Evolutionary conservation across 192 early-diverging fungal species (phyloP), one percentile per base, ranked within the genome.

Genomic region (Backusella australiensis): DNA sequence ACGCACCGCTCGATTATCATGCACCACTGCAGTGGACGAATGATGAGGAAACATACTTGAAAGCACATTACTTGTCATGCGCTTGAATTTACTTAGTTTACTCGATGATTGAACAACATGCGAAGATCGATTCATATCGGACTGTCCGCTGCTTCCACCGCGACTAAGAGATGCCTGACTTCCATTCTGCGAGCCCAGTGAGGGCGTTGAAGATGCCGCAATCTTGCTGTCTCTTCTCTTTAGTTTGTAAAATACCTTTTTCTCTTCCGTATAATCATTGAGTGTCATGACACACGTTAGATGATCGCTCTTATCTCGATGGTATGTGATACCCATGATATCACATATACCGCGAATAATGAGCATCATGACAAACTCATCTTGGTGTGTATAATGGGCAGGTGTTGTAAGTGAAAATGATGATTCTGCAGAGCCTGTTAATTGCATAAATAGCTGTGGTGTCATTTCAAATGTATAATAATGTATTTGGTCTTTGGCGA

Each of bases 311-410:
- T 72, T 68, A 39, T 69, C 73, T 36, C 77, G 76, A n/a, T 69
- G 53, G 56, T 78, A 81, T 2, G 76, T 81, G 39, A 81, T 68
- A 3, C 80, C 80, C 19, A 81, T 73, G 6, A 81, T 74, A 52
- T 81, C 80, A 19, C 80, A 81, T 5, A 73, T 73, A 19, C 69
- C 49, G 26, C 73, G 49, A n/a, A 81, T 73, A 2, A 81, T 39
- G 8, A 75, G 17, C 41, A 77, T 70, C 76, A 81, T 56, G 21
- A 74, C 73, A 59, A 65, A 73, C 11, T 75, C 74, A n/a, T 75
- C 74, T 38, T 56, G 36, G n/a, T 56, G 49, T 4, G 56, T 38
- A 36, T 36, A 41, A 21, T 63, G 56, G 21, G 56, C 56, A 14
- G 56, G 56, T 15, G 73, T 73, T 44, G 56, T 23, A 32, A 52